Evolutionary conservation across 2,329 filamentous ascomycete species (phyloP).

Genomic region (Fusarium pseudocircinatum): DNA sequence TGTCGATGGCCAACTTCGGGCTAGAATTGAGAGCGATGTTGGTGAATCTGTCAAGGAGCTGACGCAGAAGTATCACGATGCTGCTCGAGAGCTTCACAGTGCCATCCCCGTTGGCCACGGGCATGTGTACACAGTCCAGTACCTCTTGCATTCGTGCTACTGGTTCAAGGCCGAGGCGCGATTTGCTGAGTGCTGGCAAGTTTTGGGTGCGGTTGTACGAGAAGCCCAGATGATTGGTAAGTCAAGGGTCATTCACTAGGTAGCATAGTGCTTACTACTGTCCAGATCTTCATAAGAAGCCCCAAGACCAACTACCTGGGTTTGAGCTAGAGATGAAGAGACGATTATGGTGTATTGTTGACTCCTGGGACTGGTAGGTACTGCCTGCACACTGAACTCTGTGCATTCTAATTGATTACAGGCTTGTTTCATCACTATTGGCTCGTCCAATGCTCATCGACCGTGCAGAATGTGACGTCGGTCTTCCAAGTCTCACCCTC

Average conservation of each 20-base stretch:
- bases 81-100: conserved; percentile 21
- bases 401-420: not conserved
- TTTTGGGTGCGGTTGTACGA: conserved; percentile 8
- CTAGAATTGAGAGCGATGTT: conserved; percentile 3
- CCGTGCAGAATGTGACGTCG: conserved; percentile 14
- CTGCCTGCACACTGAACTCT: fast-evolving
- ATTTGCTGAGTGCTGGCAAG: conserved; percentile 23
- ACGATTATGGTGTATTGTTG: conserved; percentile 17
- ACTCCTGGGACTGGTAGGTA: conserved; percentile 21
- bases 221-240: conserved; percentile 25
- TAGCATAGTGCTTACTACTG: fast-evolving
- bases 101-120: conserved; percentile 17
- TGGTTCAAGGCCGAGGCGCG: conserved; percentile 25
- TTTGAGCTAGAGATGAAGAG: conserved; percentile 24
- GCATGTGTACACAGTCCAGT: conserved; percentile 12
- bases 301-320: not conserved
- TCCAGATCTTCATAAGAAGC: conserved; percentile 16
- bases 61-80: conserved; percentile 14
- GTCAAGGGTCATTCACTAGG: fast-evolving
- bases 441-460: conserved; percentile 26
- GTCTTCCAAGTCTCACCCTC: conserved; percentile 2
- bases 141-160: conserved; percentile 15
- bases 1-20: conserved; percentile 2
- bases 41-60: conserved; percentile 5
- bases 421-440: conserved; percentile 7